These are phyloP conservation scores for Aspergillus campestris DNA, from an alignment of 495 filamentous ascomycete species.

Conservation along the genomic window DNA sequence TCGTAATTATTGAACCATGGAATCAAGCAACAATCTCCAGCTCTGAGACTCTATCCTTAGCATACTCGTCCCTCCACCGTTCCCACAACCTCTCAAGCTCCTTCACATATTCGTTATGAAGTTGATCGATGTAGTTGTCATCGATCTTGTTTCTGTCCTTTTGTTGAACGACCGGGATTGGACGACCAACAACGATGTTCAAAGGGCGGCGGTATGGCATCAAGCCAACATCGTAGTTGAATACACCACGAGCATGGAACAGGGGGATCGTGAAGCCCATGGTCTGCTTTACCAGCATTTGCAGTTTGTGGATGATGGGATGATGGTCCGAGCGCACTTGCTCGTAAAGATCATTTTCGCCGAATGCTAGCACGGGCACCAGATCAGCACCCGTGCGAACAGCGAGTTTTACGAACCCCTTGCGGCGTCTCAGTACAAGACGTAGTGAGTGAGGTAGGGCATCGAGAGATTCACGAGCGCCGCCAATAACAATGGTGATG, in stretches of 20 bases:
- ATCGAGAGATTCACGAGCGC: constrained; percentile 84
- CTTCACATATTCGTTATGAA: constrained; percentile 69
- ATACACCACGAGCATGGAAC: constrained; percentile 83
- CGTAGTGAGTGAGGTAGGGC: constrained; percentile 65
- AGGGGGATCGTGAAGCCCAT: constrained; percentile 92
- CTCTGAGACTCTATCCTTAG: constrained; percentile 59
- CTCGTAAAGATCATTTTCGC: constrained; percentile 94
- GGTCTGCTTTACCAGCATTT: constrained; percentile 71
- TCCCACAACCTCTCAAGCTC: constrained; percentile 84
- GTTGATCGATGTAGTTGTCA: constrained; percentile 63
- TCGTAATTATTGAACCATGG: no score
- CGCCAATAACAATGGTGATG: constrained; percentile 92
- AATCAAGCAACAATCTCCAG: constrained; percentile 67
- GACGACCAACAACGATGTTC: constrained; percentile 79
- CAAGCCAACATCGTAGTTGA: constrained; percentile 94
- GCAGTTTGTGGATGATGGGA: constrained; percentile 63
- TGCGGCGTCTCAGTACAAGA: constrained; percentile 71
- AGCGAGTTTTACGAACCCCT: constrained; percentile 90
- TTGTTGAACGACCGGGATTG: constrained; percentile 60
- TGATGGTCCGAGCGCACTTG: constrained; percentile 65
- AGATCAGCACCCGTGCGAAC: constrained; percentile 84
- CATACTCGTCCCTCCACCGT: constrained; percentile 79
- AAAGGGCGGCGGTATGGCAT: constrained; percentile 86
- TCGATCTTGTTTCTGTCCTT: constrained; percentile 46
- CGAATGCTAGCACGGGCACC: constrained; percentile 85